Conservation (phyloP, 352 stramenopile species). For the Phytophthora lateralis region DNA sequence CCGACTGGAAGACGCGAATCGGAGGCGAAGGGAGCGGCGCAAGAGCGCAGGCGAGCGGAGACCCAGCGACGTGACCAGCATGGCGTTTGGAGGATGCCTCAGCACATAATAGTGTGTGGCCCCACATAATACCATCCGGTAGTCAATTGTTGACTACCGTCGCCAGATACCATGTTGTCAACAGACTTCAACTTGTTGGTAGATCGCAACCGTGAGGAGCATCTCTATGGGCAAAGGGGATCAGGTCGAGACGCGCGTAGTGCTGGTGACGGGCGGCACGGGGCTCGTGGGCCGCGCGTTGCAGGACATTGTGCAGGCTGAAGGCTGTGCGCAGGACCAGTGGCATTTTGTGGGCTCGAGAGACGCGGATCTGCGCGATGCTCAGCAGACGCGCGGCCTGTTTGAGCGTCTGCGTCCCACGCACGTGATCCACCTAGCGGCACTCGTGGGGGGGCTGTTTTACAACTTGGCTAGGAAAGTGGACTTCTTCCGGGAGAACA, state of each 20-base stretch:
- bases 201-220: not conserved
- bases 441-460: slow-evolving; percentile 92
- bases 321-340: slow-evolving; percentile 51
- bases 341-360: slow-evolving; percentile 94
- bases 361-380: slow-evolving; percentile 95
- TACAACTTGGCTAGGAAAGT: slow-evolving; percentile 90
- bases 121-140: not conserved
- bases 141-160: not conserved
- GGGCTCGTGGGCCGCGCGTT: slow-evolving; percentile 93
- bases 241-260: slow-evolving; percentile 27
- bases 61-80: not conserved
- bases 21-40: not conserved
- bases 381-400: slow-evolving; percentile 83
- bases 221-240: slow-evolving; percentile 2
- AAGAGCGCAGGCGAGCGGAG: not conserved
- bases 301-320: slow-evolving; percentile 50
- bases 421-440: slow-evolving; percentile 98
- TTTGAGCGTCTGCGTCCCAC: slow-evolving; percentile 95
- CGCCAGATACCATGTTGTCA: not conserved
- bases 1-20: not conserved
- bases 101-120: not conserved
- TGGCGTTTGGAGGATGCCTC: not conserved
- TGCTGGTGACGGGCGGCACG: slow-evolving; percentile 97
- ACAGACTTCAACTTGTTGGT: not conserved
- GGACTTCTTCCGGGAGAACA: slow-evolving; percentile 99